phyloP scores from a whole-genome alignment of 208 protist genomes.

The Phytomonas francai region DNA sequence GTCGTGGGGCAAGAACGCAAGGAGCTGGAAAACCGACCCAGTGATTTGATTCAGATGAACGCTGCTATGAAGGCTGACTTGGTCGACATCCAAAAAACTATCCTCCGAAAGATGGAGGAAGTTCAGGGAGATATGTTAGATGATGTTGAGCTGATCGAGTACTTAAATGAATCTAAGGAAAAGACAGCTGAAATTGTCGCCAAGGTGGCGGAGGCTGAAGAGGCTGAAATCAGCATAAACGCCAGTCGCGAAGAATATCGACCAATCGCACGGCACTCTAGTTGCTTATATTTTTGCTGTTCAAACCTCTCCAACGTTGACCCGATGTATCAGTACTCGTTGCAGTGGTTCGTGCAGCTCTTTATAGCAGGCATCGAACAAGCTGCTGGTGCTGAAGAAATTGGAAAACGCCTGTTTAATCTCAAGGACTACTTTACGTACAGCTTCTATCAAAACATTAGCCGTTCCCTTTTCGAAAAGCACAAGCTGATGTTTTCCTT shows the following conservation, averaged over 20 bases:
- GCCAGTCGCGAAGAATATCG: constrained; percentile 93
- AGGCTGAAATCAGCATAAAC: constrained; percentile 96
- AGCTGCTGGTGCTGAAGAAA: constrained; percentile 66
- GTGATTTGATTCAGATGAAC: constrained; percentile 93
- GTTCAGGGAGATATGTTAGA: constrained; percentile 95
- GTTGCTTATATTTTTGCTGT: constrained; percentile 97
- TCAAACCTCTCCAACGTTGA: constrained; percentile 92
- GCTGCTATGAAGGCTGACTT: constrained; percentile 95
- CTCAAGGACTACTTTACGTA: constrained; percentile 94
- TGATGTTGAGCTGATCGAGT: constrained; percentile 96
- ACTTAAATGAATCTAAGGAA: constrained; percentile 94
- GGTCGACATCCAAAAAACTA: constrained; percentile 94
- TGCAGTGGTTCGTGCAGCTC: constrained; percentile 96
- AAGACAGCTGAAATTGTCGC: constrained; percentile 90
- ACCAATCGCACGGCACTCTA: constrained; percentile 91
- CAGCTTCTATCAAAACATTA: constrained; percentile 95
- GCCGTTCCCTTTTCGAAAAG: constrained; percentile 92
- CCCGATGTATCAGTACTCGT: constrained; percentile 97
- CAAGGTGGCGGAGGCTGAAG: constrained; percentile 93
- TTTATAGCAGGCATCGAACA: constrained; percentile 91
- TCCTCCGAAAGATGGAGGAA: constrained; percentile 94
- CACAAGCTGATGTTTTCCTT: constrained; percentile 95
- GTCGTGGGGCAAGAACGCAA: constrained; percentile 96
- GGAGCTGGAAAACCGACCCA: constrained; percentile 94
- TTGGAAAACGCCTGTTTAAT: constrained; percentile 79